A percentile compares a stretch with the other conserved stretches of the same genome.
Evolutionary conservation across 192 early-diverging fungal species (phyloP).

Genomic region (Backusella tarrabulga): DNA sequence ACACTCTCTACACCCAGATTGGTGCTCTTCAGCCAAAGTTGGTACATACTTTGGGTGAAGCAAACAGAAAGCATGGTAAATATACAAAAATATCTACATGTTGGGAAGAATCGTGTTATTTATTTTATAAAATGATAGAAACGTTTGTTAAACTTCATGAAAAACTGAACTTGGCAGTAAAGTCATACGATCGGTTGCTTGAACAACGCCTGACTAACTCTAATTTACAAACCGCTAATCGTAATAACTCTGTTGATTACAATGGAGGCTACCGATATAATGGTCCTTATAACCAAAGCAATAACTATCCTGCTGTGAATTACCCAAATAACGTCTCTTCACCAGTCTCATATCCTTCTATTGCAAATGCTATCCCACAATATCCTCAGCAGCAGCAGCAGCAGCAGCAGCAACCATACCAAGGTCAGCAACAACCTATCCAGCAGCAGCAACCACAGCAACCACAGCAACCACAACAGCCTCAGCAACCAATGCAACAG

Average conservation of each 20-base stretch:
- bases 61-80: slow-evolving; percentile 70
- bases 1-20: slow-evolving; percentile 81
- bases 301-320: background rate
- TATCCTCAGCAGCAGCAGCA: slow-evolving; percentile 12
- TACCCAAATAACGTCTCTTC: background rate
- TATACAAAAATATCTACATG: background rate
- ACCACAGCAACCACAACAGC: slow-evolving; percentile 13
- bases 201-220: slow-evolving; percentile 58
- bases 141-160: slow-evolving; percentile 73
- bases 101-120: background rate
- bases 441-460: background rate
- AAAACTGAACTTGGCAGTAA: slow-evolving; percentile 77
- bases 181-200: slow-evolving; percentile 85
- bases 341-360: background rate
- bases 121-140: slow-evolving; percentile 8
- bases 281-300: background rate
- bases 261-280: background rate
- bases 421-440: background rate
- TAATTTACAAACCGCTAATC: slow-evolving; percentile 22
- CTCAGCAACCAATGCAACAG: background rate
- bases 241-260: background rate
- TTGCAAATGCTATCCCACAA: background rate
- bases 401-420: background rate
- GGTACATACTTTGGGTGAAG: slow-evolving; percentile 65
- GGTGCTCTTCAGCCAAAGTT: slow-evolving; percentile 85